Evolutionary conservation across 163 green algal species (phyloP), one percentile per base, ranked within the genome.

Genomic region (Chlorella variabilis): DNA sequence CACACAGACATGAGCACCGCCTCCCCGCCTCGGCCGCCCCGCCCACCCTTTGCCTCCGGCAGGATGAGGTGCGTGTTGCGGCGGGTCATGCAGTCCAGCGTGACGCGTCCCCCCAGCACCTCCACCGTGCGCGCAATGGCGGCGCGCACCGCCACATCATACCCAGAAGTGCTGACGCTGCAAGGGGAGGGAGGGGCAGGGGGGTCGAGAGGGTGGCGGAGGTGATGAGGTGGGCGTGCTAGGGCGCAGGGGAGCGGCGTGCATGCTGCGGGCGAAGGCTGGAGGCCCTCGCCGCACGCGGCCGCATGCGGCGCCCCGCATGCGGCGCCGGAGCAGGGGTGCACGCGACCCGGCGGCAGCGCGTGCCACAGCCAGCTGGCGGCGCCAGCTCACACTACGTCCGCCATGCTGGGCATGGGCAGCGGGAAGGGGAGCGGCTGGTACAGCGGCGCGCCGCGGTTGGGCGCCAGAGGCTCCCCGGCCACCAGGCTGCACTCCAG

Each of bases 11-110:
- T 39, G 41, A 8, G 3, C 4, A 39, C 29, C 41, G 5, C 4
- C 36, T 33, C 4, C 49, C 27, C 59, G 77, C 77, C 83, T 3
- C 36, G n/a, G n/a, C n/a, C n/a, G n/a, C n/a, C n/a, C n/a, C n/a
- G n/a, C n/a, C n/a, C n/a, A n/a, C n/a, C n/a, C n/a, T n/a, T n/a
- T n/a, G 85, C 83, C 29, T 66, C 34, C 4, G 74, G 62, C 23
- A 92, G 45, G 33, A 92, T 61, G 33, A 92, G 82, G 84, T 91
- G 88, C 2, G 84, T 90, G 77, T 90, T 87, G 25, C 41, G 36
- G 45, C 68, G 67, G 4, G 78, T 83, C 85, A 92, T 87, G 49
- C 39, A 77, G 20, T 56, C 74, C 0, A 51, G n/a, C n/a, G 63
- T 85, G 48, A 78, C 61, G 7, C 21, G 20, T 13, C 82, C 87